Evolutionary conservation across 1,284 basidiomycete genomes (phyloP).

Genomic region (Ganoderma leucocontextum): DNA sequence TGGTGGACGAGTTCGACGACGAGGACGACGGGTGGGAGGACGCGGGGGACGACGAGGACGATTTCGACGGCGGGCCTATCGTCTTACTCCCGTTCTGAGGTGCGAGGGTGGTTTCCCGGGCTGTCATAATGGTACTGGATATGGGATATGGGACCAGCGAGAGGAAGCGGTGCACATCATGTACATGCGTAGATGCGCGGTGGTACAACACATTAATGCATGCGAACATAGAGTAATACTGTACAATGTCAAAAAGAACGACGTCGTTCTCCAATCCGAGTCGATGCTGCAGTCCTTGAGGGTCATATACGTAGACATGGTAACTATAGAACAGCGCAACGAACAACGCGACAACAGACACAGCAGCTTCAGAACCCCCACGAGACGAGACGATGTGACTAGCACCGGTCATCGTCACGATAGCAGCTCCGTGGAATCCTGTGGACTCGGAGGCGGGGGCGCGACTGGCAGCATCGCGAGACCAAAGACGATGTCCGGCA

Average conservation of each 20-base stretch:
- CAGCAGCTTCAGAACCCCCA: neutral
- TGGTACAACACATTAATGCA: constrained; percentile 20
- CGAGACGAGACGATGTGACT: neutral
- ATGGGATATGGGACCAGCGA: neutral
- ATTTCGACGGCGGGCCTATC: constrained; percentile 16
- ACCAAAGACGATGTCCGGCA: constrained; percentile 59
- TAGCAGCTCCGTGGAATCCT: neutral
- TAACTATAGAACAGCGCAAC: neutral
- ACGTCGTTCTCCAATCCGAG: neutral
- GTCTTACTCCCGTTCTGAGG: constrained; percentile 21
- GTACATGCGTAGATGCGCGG: neutral
- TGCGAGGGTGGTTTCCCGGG: neutral
- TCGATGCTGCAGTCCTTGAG: neutral
- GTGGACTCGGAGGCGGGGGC: neutral
- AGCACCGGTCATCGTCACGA: neutral
- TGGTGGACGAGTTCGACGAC: constrained; percentile 25
- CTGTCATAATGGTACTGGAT: neutral
- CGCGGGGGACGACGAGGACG: constrained; percentile 25
- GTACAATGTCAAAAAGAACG: constrained; percentile 12
- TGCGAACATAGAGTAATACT: constrained; percentile 10
- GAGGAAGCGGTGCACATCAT: neutral
- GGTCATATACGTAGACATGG: neutral
- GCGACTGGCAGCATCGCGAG: constrained; percentile 43
- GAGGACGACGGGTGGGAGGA: constrained; percentile 26
- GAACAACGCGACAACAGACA: neutral